These are phyloP conservation scores for Porpolomopsis calyptriformis DNA, from an alignment of 768 basidiomycete genomes.

Conservation along the genomic window DNA sequence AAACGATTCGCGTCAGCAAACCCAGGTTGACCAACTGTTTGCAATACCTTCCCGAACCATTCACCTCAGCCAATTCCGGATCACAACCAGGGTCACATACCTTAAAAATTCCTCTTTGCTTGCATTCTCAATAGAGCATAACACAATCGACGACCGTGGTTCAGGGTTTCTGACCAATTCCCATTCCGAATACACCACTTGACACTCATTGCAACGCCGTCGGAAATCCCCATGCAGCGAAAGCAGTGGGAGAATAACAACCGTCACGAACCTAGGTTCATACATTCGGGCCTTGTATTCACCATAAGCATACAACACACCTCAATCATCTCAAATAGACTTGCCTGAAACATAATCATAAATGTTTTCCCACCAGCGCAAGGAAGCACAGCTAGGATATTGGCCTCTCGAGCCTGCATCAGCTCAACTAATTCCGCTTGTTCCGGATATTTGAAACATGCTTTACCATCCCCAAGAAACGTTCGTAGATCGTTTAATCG, in stretches of 20 bases:
- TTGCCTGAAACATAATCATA: background rate
- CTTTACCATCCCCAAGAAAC: background rate
- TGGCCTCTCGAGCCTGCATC: background rate
- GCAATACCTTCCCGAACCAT: too few species aligned
- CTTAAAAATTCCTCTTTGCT: background rate
- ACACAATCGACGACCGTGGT: background rate
- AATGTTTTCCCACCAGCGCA: slow-evolving; percentile 1
- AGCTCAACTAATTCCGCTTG: background rate
- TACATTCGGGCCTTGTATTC: background rate
- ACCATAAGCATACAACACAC: too few species aligned
- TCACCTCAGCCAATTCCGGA: too few species aligned
- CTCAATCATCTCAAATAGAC: too few species aligned
- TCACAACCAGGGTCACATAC: too few species aligned
- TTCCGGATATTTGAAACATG: background rate
- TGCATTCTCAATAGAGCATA: background rate
- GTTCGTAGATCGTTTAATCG: background rate
- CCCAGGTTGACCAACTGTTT: background rate
- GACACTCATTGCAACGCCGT: background rate
- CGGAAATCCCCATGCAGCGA: background rate
- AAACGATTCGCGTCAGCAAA: background rate
- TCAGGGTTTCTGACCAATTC: background rate
- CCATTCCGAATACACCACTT: background rate
- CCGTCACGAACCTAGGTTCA: background rate
- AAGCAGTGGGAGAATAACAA: background rate
- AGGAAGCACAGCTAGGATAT: background rate